A percentile compares a stretch with the other conserved stretches of the same genome.
Evolutionary conservation across 2,329 filamentous ascomycete genomes (phyloP).

Genomic region (Fusarium sp.): DNA sequence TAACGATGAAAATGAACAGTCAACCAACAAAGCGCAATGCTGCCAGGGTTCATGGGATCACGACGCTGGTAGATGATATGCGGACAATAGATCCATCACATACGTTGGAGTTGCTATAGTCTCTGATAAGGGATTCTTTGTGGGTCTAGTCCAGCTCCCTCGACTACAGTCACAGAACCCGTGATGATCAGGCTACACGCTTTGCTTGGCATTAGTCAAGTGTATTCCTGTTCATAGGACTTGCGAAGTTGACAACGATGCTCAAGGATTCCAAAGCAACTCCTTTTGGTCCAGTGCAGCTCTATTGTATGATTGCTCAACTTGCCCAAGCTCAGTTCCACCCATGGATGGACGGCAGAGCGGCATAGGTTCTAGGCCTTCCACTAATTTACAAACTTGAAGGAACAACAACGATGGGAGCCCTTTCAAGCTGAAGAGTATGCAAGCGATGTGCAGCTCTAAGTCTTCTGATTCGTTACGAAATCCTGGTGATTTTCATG

Average conservation of each 20-base stretch:
- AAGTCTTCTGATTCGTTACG: slow-evolving; percentile 21
- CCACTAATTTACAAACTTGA: not conserved
- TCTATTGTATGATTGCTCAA: not conserved
- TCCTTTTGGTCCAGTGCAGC: not conserved
- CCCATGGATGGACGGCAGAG: not conserved
- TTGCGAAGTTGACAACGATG: not conserved
- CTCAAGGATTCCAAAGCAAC: not conserved
- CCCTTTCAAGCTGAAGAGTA: slow-evolving; percentile 2
- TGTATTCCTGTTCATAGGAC: not conserved
- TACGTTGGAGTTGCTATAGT: not conserved
- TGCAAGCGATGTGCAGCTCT: not conserved
- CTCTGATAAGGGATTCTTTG: slow-evolving; percentile 3
- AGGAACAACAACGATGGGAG: not conserved
- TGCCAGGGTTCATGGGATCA: slow-evolving; percentile 11
- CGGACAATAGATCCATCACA: not conserved
- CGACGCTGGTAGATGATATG: not conserved
- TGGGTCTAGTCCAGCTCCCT: slow-evolving; percentile 32
- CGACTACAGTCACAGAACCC: not conserved
- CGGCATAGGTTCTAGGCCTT: slow-evolving; percentile 5
- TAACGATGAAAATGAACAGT: slow-evolving; percentile 5
- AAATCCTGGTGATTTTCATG: slow-evolving; percentile 8
- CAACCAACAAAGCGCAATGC: not conserved
- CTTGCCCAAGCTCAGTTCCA: not conserved
- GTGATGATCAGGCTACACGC: not conserved
- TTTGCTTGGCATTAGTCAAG: not conserved